Percentiles rank a stretch among this genome's conserved stretches.
These are phyloP conservation scores for Talaromyces amestolkiae DNA, from an alignment of 2,329 filamentous ascomycete genomes.

Conservation along the genomic window DNA sequence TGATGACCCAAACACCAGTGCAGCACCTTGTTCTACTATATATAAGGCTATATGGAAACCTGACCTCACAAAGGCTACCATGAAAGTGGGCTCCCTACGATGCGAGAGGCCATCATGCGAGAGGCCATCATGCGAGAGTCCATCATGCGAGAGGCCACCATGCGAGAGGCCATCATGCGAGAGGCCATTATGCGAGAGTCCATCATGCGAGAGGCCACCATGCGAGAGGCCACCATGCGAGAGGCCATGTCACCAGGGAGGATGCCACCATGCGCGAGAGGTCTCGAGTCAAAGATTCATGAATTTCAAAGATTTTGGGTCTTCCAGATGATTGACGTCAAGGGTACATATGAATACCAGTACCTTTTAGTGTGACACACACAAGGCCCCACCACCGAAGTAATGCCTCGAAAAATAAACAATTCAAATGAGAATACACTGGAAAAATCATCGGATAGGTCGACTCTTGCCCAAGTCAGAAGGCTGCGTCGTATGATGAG, in stretches of 20 bases:
- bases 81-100: background rate
- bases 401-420: background rate
- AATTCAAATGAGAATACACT: background rate
- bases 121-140: background rate
- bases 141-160: background rate
- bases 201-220: background rate
- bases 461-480: constrained; percentile 4
- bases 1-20: background rate
- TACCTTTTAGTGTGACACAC: background rate
- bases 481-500: background rate
- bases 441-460: background rate
- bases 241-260: background rate
- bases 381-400: background rate
- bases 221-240: background rate
- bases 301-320: background rate
- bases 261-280: background rate
- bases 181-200: background rate
- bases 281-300: background rate
- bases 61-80: background rate
- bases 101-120: constrained; percentile 1
- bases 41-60: background rate
- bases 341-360: background rate
- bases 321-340: background rate
- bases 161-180: background rate
- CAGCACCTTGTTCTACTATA: background rate